phyloP scores from a whole-genome alignment of 2,329 filamentous ascomycete genomes.

The Arthrobotrys musiformis region DNA sequence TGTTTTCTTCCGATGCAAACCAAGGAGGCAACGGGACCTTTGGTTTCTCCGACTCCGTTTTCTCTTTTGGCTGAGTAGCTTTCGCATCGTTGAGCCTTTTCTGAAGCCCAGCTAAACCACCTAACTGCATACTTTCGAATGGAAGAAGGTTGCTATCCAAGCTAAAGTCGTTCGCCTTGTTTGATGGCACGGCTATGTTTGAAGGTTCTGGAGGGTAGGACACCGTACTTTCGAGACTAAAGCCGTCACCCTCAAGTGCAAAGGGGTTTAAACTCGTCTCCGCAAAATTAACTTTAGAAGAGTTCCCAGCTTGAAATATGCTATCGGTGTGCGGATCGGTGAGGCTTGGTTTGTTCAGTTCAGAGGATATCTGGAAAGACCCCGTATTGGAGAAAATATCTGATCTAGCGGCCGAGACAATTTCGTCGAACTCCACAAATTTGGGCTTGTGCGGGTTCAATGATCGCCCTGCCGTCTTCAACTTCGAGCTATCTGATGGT shows the following conservation, averaged over 20 bases:
- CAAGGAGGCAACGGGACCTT: slow-evolving; percentile 61
- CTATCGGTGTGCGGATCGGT: not conserved
- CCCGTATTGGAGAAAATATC: not conserved
- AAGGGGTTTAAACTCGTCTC: slow-evolving; percentile 34
- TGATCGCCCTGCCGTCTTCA: not conserved
- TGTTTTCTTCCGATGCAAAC: slow-evolving; percentile 42
- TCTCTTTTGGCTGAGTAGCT: slow-evolving; percentile 63
- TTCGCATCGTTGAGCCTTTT: slow-evolving; percentile 59
- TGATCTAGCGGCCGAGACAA: not conserved
- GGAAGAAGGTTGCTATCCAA: slow-evolving; percentile 70
- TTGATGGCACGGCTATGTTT: slow-evolving; percentile 61
- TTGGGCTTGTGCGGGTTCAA: slow-evolving; percentile 32
- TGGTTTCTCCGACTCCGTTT: slow-evolving; percentile 71
- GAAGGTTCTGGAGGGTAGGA: slow-evolving; percentile 59
- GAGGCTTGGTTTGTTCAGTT: not conserved
- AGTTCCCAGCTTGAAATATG: not conserved
- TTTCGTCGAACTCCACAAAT: slow-evolving; percentile 39
- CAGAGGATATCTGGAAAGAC: not conserved
- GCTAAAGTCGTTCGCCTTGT: slow-evolving; percentile 65
- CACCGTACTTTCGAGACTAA: slow-evolving; percentile 29
- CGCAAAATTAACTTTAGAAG: not conserved
- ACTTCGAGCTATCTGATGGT: not conserved
- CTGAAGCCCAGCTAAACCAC: slow-evolving; percentile 54
- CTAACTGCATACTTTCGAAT: slow-evolving; percentile 59
- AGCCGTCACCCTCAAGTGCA: slow-evolving; percentile 35